Percentiles rank a stretch among this genome's conserved stretches.
These are phyloP conservation scores for Sporothrix phasma DNA, from an alignment of 2,329 filamentous ascomycete species.

Conservation along the genomic window DNA sequence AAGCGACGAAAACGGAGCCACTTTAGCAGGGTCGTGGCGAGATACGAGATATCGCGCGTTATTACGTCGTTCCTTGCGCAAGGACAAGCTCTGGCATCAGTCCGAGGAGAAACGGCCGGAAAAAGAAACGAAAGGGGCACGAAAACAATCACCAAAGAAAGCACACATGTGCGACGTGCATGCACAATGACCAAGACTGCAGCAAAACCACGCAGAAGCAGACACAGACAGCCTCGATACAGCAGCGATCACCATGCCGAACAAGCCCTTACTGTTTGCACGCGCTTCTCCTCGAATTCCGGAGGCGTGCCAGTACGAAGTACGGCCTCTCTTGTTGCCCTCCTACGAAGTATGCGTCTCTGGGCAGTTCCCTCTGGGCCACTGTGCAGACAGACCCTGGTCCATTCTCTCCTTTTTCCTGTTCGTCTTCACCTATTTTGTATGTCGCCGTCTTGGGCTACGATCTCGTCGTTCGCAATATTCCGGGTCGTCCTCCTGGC, in stretches of 20 bases:
- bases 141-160: neutral
- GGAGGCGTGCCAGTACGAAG: neutral
- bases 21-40: no score
- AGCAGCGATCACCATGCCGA: neutral
- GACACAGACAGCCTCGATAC: neutral
- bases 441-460: neutral
- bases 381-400: neutral
- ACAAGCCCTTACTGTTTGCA: neutral
- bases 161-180: neutral
- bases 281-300: neutral
- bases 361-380: neutral
- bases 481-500: neutral
- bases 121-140: neutral
- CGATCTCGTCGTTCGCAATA: constrained; percentile 4
- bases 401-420: neutral
- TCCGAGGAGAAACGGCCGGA: neutral
- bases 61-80: neutral
- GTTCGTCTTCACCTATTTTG: neutral
- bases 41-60: neutral
- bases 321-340: no score
- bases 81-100: neutral
- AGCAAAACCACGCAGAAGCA: neutral
- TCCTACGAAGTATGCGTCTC: no score
- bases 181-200: neutral
- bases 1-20: neutral